A percentile compares a stretch with the other conserved stretches of the same genome.
Conservation (phyloP, 2,329 filamentous ascomycete genomes). For the Cyanodermella asteris region DNA sequence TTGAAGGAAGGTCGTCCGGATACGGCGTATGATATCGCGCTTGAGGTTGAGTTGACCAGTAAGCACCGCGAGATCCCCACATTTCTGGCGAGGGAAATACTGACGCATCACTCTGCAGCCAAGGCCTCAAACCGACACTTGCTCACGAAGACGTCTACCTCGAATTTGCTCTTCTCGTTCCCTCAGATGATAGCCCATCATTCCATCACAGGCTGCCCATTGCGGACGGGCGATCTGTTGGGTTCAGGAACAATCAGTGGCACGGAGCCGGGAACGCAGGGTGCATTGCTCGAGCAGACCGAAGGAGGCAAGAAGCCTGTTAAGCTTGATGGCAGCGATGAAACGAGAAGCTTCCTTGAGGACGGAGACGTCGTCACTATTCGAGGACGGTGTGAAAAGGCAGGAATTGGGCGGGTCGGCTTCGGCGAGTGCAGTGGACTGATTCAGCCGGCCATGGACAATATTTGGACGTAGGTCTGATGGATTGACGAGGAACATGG, state of each 20-base stretch:
- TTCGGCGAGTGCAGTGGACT: conserved; percentile 52
- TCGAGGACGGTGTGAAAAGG: conserved; percentile 39
- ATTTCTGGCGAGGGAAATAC: too few relatives aligned
- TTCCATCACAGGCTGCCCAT: conserved; percentile 50
- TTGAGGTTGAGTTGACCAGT: conserved; percentile 43
- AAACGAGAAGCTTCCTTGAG: conserved; percentile 47
- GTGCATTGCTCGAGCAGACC: conserved; percentile 52
- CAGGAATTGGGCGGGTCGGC: conserved; percentile 45
- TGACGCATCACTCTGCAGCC: too few relatives aligned
- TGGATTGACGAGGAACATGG: too few relatives aligned
- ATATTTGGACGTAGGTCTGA: too few relatives aligned
- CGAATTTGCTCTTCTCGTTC: conserved; percentile 60
- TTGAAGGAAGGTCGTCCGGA: conserved; percentile 37
- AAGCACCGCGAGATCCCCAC: too few relatives aligned
- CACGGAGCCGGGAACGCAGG: conserved; percentile 31
- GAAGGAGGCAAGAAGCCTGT: conserved; percentile 45
- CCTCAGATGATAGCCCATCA: conserved; percentile 68
- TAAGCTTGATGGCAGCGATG: conserved; percentile 39
- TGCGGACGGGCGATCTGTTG: conserved; percentile 52
- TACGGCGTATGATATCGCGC: conserved; percentile 44
- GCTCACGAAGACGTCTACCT: conserved; percentile 38
- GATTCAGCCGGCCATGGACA: conserved; percentile 28
- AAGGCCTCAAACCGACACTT: too few relatives aligned
- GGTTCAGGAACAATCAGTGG: conserved; percentile 65
- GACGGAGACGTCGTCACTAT: conserved; percentile 52